Evolutionary conservation across 1,139 yeast genomes (phyloP).

Genomic region (Blastobotrys malaysiensis): DNA sequence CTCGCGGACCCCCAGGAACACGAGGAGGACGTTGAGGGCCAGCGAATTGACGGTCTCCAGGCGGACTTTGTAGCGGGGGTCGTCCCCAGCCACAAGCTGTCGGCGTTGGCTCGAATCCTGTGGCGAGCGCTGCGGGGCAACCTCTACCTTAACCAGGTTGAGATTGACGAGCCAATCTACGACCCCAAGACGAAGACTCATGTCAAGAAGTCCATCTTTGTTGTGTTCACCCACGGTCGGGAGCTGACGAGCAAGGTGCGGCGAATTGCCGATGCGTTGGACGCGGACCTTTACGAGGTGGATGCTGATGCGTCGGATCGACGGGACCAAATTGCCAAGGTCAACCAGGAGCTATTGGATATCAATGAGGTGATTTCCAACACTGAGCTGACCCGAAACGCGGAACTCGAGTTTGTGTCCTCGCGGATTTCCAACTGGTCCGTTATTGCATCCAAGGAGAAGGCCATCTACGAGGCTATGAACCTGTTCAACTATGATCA

Average conservation of each 20-base stretch:
- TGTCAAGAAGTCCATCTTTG: slow-evolving; percentile 66
- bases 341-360: slow-evolving; percentile 55
- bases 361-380: slow-evolving; percentile 64
- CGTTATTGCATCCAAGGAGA: slow-evolving; percentile 63
- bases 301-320: slow-evolving; percentile 56
- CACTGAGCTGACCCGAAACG: slow-evolving; percentile 61
- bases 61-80: slow-evolving; percentile 76
- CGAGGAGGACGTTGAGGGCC: slow-evolving; percentile 15
- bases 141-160: slow-evolving; percentile 66
- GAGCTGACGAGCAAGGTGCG: slow-evolving; percentile 60
- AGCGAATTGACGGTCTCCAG: slow-evolving; percentile 22
- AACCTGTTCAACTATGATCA: slow-evolving; percentile 81
- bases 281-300: slow-evolving; percentile 68
- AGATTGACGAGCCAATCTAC: slow-evolving; percentile 53
- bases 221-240: slow-evolving; percentile 85
- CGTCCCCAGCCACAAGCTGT: slow-evolving; percentile 64
- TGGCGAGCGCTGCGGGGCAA: slow-evolving; percentile 95
- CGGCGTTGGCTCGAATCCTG: slow-evolving; percentile 73
- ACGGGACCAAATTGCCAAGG: slow-evolving; percentile 50
- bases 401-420: slow-evolving; percentile 74
- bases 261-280: slow-evolving; percentile 76
- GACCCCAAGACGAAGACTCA: slow-evolving; percentile 45
- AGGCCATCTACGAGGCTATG: slow-evolving; percentile 65
- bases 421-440: slow-evolving; percentile 66
- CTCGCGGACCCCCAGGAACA: slow-evolving; percentile 24